Evolutionary conservation across 352 stramenopile genomes (phyloP), one percentile per base, ranked within the genome.

Genomic region (Pythium brachiatum): DNA sequence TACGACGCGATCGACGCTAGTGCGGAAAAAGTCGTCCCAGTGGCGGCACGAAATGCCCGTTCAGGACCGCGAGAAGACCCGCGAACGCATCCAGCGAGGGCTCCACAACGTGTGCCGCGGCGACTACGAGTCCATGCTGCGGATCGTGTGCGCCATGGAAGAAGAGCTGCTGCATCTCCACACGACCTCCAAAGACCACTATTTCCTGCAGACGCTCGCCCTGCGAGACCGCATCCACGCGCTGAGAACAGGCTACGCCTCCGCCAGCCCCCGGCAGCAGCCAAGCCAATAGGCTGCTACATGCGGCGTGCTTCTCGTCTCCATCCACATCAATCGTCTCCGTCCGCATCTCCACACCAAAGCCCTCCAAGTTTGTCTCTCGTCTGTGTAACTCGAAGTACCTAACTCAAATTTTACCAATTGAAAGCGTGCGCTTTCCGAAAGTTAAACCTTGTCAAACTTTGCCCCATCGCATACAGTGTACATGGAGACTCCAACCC

Each of bases 141-240:
- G 75, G 18, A 62, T 94, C 27, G 60, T 92, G 3, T 74, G 81
- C 12, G 75, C 85, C 11, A 76, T 94, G 70, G 85, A 94, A 43
- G 85, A 94, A 62, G 82, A 94, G 65, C 66, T 94, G 32, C 63
- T 94, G 57, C 81, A 94, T 64, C 76, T 89, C 52, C 84, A 86
- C 46, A 88, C 79, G 11, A 82, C 66, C 31, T 87, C 85, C 25
- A 83, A 70, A 48, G 70, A 87, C 48, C 75, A 88, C 57, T 94
- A 90, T 58, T 70, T 77, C 52, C 61, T 86, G 23, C 82, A 92
- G 62, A 76, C 80, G 0, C 58, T 66, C 29, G 80, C 80, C 23
- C 67, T 91, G 36, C 76, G 73, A 51, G 60, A 77, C 53, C 75
- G 81, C 53, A 84, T 91, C 57, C 60, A 70, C 48, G 61, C 76